Conservation (phyloP, 257 asterid species). For the Fraxinus cuspidata region DNA sequence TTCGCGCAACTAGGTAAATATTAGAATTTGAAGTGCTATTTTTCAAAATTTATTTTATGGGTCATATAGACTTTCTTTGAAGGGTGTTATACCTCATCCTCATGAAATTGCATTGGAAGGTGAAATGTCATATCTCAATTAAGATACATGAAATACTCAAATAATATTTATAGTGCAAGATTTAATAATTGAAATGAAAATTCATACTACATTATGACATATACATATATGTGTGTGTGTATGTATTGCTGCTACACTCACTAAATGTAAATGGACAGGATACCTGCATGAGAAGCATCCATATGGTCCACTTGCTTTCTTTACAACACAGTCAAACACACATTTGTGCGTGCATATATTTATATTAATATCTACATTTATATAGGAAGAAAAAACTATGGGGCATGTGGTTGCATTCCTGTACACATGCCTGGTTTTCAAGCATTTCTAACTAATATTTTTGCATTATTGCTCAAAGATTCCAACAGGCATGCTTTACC, state of each 20-base stretch:
- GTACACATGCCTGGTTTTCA: slow-evolving; percentile 36
- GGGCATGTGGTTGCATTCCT: slow-evolving; percentile 36
- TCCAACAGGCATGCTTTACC: background rate
- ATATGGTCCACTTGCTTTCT: slow-evolving; percentile 33
- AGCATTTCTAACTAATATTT: slow-evolving; percentile 13
- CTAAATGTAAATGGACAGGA: background rate
- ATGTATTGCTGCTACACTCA: slow-evolving; percentile 12
- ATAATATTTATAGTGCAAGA: background rate
- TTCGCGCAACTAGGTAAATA: no score
- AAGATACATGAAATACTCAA: background rate
- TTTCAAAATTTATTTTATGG: no score
- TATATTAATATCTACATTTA: background rate
- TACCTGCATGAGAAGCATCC: slow-evolving; percentile 26
- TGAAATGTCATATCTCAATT: background rate
- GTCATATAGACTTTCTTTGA: no score
- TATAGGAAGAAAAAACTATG: slow-evolving; percentile 17
- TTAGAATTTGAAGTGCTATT: no score
- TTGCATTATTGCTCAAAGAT: slow-evolving; percentile 6
- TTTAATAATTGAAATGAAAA: background rate
- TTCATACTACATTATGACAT: no score
- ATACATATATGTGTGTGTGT: background rate
- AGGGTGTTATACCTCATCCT: no score
- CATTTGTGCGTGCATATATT: background rate
- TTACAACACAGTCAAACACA: background rate
- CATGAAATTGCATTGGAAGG: no score